A percentile compares a stretch with the other conserved stretches of the same genome.
phyloP scores from a whole-genome alignment of 164 flowering plant species.

The Hamamelis virginiana region DNA sequence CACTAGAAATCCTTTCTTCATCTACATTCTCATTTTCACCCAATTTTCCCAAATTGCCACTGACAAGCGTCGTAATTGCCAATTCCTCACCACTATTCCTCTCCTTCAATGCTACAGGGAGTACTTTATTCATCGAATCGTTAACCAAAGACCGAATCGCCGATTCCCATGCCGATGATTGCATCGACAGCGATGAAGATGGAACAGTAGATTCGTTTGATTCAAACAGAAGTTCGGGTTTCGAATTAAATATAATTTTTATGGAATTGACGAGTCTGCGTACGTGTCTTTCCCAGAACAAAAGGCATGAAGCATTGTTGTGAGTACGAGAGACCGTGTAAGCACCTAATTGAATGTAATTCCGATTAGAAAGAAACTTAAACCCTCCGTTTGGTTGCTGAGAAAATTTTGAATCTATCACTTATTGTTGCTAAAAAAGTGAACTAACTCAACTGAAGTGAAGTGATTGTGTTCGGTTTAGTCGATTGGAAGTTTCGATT shows the following conservation, averaged over 20 bases:
- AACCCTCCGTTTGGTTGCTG: background rate
- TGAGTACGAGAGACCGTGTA: constrained; percentile 87
- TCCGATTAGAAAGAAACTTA: background rate
- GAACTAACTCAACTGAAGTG: too few species aligned
- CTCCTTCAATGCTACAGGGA: constrained; percentile 39
- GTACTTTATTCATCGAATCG: constrained; percentile 39
- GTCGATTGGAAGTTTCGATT: too few species aligned
- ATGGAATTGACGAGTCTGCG: constrained; percentile 57
- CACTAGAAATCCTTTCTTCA: constrained; percentile 23
- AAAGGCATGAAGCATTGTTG: constrained; percentile 38
- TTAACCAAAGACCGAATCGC: constrained; percentile 37
- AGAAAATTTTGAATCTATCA: too few species aligned
- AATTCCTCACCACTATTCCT: constrained; percentile 53
- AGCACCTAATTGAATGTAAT: constrained; percentile 55
- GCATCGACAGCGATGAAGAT: background rate
- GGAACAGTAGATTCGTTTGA: constrained; percentile 5
- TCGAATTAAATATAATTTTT: constrained; percentile 36
- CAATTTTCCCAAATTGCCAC: constrained; percentile 41
- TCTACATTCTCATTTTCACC: constrained; percentile 15
- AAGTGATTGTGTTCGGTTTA: too few species aligned
- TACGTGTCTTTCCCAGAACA: constrained; percentile 83
- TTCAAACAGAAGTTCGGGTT: constrained; percentile 45
- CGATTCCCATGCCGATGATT: constrained; percentile 31
- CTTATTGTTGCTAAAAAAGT: too few species aligned
- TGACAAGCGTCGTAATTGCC: constrained; percentile 53